Base-by-base conservation (phyloP, 176 grass and related monocot species). In the Puccinellia tenuiflora region DNA sequence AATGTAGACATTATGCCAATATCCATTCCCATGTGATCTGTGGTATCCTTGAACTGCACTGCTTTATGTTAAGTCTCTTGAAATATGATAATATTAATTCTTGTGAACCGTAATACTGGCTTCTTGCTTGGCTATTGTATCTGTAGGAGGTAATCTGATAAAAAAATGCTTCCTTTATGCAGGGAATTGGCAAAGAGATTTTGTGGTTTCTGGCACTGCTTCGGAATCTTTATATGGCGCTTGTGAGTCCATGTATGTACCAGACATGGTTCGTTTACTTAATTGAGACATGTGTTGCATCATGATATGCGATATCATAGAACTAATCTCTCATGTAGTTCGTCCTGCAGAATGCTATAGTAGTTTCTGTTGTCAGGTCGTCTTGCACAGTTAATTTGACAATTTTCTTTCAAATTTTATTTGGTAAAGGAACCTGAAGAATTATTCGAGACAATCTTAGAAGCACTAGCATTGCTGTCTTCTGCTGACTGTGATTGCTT, bases 201-300 rank as follows among this genome's bases (percentile, higher is more conserved):
- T 97, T 92, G 87, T 97, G 13, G 89, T 97, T 37, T 94, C 91
- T 37, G 91, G 94, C 75, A 90, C 83, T 50, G 87, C 89, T 79
- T 79, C 3, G 47, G 16, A 50, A 10, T 50, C 47, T 5, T 50
- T 98, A 73, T 95, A 93, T 91, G 95, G 95, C 88, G 90, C 81
- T 56, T 95, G 90, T 45, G 95, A 98, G 77, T 91, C 95, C 79
- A 98, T 98, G 92, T 98, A 93, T 65, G 91, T 95, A 67, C 90
- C 92, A 81, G 73, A 91, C 84, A 98, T 94, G 92, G 90, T 98
- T 94, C 79, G 85, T 88, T 24, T 51, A 46, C 64, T 84, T 25
- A 77, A 6, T 24, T 13, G 33, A 51, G 6, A 64, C 17, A 18
- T 71, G 66, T 68, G 5, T 66, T 52, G 5, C 34, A 46, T 30